Conservation (phyloP, 1,284 basidiomycete genomes). For the Fomitiporia mediterranea region DNA sequence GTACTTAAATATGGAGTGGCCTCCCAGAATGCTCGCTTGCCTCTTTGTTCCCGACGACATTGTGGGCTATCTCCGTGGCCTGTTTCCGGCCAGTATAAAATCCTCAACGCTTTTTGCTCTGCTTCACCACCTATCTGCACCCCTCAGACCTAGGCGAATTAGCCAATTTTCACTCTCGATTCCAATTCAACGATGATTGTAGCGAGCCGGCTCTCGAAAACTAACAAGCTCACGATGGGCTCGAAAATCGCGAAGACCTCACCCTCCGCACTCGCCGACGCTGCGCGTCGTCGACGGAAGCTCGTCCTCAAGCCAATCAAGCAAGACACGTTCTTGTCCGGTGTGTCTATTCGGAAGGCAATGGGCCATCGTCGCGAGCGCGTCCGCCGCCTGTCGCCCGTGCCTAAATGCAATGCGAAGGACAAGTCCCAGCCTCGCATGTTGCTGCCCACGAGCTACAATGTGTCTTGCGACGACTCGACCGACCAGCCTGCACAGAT, state of each 20-base stretch:
- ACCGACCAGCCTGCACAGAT: background rate
- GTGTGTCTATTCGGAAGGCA: background rate
- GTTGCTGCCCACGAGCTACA: background rate
- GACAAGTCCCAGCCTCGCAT: background rate
- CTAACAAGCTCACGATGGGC: background rate
- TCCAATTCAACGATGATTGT: too few species aligned
- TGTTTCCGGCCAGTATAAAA: too few species aligned
- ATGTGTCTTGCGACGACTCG: background rate
- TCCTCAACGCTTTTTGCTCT: too few species aligned
- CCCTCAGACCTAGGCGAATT: too few species aligned
- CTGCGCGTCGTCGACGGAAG: background rate
- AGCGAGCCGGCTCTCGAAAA: too few species aligned
- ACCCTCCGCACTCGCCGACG: background rate
- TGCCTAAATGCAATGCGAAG: background rate
- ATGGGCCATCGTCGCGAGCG: background rate
- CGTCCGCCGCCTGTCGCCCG: background rate
- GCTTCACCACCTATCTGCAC: too few species aligned
- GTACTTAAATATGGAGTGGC: too few species aligned
- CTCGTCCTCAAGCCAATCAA: constrained; percentile 3
- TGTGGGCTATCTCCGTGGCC: too few species aligned
- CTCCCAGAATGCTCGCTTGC: too few species aligned
- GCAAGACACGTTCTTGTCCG: background rate
- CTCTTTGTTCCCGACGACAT: too few species aligned
- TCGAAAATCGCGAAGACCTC: background rate
- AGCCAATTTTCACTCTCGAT: too few species aligned